Conservation (phyloP, 306 rosid species). For the Vicia villosa region DNA sequence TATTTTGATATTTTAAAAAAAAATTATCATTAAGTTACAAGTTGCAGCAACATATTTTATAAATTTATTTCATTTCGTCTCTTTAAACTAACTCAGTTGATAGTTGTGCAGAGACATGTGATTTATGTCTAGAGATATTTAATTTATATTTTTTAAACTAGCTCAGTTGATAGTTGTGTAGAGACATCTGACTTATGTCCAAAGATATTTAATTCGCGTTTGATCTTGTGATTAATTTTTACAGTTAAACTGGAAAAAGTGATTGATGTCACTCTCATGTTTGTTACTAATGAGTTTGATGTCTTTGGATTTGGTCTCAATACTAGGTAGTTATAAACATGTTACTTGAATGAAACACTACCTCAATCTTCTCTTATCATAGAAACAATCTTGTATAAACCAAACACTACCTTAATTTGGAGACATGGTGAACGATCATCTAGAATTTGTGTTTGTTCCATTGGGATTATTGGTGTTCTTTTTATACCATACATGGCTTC, state of each 20-base stretch:
- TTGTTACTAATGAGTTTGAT: background rate
- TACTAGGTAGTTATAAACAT: background rate
- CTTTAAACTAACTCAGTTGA: too few relatives aligned
- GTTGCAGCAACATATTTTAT: background rate
- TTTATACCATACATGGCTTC: slow-evolving; percentile 68
- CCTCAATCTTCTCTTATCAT: background rate
- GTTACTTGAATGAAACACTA: background rate
- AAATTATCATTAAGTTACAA: background rate
- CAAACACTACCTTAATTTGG: background rate
- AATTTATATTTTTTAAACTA: too few relatives aligned
- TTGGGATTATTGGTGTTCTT: slow-evolving; percentile 61
- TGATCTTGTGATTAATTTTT: background rate
- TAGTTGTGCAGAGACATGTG: background rate
- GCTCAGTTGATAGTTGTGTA: too few relatives aligned
- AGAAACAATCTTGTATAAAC: background rate
- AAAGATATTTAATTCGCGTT: too few relatives aligned
- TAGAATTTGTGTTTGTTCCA: slow-evolving; percentile 70
- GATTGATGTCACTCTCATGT: background rate
- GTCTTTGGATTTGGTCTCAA: background rate
- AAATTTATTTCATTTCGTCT: too few relatives aligned
- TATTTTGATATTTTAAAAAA: too few relatives aligned
- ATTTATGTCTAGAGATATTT: too few relatives aligned
- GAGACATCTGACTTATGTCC: background rate
- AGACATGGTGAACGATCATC: slow-evolving; percentile 1
- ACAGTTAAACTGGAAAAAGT: background rate